Evolutionary conservation across 208 protist genomes (phyloP), one percentile per base, ranked within the genome.

Genomic region (Crithidia thermophila): DNA sequence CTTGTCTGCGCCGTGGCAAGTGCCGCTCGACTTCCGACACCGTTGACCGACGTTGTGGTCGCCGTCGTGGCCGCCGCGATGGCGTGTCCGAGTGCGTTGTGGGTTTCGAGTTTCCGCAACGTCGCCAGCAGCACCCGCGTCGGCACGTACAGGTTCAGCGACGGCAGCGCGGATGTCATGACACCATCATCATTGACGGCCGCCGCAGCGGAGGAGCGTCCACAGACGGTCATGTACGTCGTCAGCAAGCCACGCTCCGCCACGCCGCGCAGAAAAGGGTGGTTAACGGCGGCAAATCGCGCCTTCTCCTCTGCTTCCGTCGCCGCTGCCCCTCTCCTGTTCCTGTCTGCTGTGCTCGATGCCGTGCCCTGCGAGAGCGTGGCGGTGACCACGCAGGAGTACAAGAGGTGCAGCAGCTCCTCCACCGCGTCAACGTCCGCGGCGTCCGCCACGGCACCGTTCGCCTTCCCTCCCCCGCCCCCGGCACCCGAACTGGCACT

Each of bases 211-310:
- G 11, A 16, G 14, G 43, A 6, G 36, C 28, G 25, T n/a, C 68
- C 61, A 13, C 52, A 43, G 7, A 57, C 45, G 25, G 43, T 36
- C 47, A 67, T 67, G 51, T 57, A 53, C 25, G 39, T 50, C n/a
- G 57, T 56, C 37, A 94, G 80, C 51, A 83, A 57, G 23, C 75
- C 61, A 25, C 77, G 79, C 63, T 86, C 84, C 21, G 72, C 78
- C 28, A 94, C 31, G 8, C 67, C 76, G 27, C 75, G 81, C 9
- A 91, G 63, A 36, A 94, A 81, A 5, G 70, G 68, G 27, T 90
- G 72, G 16, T 75, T 69, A 8, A 80, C 59, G 23, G 75, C 65
- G 21, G 57, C 36, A 43, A 81, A 73, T 21, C 49, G 40, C 14
- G 42, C 30, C 7, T 49, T 30, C 27, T 50, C 57, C n/a, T 43